Conservation (phyloP, 1,284 basidiomycete genomes). For the Agaricales sp. region DNA sequence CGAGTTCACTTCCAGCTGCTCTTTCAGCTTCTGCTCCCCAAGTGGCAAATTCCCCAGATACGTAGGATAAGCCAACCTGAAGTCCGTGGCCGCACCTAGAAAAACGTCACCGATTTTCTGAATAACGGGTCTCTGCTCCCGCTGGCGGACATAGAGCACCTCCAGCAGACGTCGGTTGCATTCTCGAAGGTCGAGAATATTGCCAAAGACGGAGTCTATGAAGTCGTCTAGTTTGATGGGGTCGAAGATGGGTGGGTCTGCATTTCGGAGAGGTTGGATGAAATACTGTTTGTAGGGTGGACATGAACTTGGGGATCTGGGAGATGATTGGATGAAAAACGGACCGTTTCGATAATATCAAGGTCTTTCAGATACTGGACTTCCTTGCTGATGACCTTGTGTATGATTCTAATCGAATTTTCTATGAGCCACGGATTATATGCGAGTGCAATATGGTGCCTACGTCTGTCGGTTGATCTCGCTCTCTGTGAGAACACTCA, state of each 20-base stretch:
- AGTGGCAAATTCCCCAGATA: conserved; percentile 82
- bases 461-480: conserved; percentile 83
- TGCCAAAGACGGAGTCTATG: conserved; percentile 81
- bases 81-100: conserved; percentile 81
- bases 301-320: background rate
- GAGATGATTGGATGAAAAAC: conserved; percentile 13
- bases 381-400: conserved; percentile 86
- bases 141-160: conserved; percentile 77
- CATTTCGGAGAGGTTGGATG: conserved; percentile 64
- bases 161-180: conserved; percentile 79
- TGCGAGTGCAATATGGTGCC: conserved; percentile 13
- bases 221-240: conserved; percentile 64
- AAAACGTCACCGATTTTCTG: conserved; percentile 87
- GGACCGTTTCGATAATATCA: conserved; percentile 68
- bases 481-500: conserved; percentile 58
- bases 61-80: conserved; percentile 75
- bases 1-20: conserved; percentile 75
- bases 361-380: conserved; percentile 88
- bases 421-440: conserved; percentile 7
- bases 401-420: conserved; percentile 60
- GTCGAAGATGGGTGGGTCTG: conserved; percentile 68
- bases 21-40: conserved; percentile 79
- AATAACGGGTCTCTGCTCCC: conserved; percentile 81
- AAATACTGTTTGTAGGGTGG: conserved; percentile 36
- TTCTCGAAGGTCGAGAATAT: conserved; percentile 75